Conservation (phyloP, 129 eudicot genomes). For the Flaveria trinervia region DNA sequence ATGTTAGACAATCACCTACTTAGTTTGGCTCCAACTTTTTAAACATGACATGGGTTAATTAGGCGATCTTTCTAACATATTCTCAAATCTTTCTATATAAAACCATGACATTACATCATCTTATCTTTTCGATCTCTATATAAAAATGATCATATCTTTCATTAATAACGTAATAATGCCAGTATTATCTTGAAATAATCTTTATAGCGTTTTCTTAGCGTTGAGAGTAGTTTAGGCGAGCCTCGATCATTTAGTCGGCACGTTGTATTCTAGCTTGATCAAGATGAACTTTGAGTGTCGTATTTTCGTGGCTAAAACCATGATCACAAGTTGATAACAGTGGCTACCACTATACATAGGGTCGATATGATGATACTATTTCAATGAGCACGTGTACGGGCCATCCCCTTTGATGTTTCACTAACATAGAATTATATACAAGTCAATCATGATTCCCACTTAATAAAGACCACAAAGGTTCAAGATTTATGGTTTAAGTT, state of each 20-base stretch:
- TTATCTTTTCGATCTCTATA: background rate
- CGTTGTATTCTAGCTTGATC: background rate
- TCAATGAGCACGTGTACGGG: background rate
- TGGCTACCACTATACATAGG: background rate
- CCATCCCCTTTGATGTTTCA: background rate
- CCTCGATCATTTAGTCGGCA: background rate
- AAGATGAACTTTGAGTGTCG: background rate
- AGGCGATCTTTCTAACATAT: background rate
- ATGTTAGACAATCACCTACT: background rate
- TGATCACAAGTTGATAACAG: constrained; percentile 4
- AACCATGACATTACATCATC: background rate
- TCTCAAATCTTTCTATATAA: background rate
- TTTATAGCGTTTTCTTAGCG: background rate
- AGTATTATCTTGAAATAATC: background rate
- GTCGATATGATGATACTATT: background rate
- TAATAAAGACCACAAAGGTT: constrained; percentile 9
- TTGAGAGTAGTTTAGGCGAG: background rate
- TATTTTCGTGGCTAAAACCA: background rate
- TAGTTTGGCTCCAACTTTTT: background rate
- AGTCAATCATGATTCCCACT: background rate
- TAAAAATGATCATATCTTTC: background rate
- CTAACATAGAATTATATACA: background rate
- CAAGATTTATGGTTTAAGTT: constrained; percentile 11
- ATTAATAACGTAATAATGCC: background rate
- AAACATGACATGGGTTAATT: background rate